Conservation (phyloP, 2,329 filamentous ascomycete species). For the Xylaria sp. region DNA sequence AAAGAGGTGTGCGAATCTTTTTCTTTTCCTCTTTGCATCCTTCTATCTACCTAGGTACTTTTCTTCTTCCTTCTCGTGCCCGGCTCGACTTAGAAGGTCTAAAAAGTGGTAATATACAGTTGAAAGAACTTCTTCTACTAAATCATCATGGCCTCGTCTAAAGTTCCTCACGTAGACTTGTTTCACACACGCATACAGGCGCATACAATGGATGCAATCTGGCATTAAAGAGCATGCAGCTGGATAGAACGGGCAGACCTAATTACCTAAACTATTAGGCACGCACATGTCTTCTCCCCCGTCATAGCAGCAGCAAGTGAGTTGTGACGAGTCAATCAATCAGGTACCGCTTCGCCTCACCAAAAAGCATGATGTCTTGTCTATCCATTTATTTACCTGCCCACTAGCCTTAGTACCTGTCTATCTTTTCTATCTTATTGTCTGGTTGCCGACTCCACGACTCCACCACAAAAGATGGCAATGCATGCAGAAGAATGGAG, state of each 20-base stretch:
- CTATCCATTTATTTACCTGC: background rate
- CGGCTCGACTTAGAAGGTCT: constrained; percentile 8
- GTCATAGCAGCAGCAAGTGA: background rate
- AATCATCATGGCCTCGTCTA: background rate
- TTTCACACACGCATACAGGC: background rate
- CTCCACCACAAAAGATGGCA: constrained; percentile 3
- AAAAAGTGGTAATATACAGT: constrained; percentile 9
- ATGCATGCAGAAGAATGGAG: constrained; percentile 12
- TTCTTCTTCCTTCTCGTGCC: background rate
- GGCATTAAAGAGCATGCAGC: background rate
- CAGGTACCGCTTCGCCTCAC: background rate
- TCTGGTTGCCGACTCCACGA: background rate
- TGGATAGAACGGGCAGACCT: background rate
- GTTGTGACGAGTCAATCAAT: constrained; percentile 25
- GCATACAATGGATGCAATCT: background rate
- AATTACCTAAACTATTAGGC: background rate
- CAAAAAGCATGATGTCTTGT: background rate
- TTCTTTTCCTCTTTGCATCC: background rate
- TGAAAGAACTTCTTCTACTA: background rate
- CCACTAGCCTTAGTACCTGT: background rate
- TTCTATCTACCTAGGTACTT: background rate
- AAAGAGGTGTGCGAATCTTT: constrained; percentile 17
- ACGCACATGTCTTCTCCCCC: background rate
- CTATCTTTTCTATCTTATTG: background rate
- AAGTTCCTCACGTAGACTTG: background rate